Percentiles rank a stretch among this genome's conserved stretches.
Evolutionary conservation across 164 flowering plant genomes (phyloP).

Genomic region (Berberis thunbergii): DNA sequence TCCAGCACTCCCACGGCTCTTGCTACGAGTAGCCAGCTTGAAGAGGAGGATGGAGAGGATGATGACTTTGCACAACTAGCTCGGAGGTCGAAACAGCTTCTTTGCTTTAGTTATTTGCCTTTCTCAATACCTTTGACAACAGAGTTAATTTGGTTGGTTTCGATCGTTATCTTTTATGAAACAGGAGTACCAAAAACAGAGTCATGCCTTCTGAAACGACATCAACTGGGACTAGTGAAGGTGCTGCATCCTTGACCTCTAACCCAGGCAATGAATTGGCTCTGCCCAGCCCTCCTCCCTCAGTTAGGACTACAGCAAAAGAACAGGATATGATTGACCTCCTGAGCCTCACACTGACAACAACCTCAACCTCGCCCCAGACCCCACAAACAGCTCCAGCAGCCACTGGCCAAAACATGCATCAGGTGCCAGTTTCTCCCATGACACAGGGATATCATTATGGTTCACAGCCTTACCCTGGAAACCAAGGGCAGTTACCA

Average conservation of each 20-base stretch:
- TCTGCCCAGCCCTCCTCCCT: slow-evolving; percentile 47
- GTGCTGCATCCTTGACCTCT: slow-evolving; percentile 14
- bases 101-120: neutral
- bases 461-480: slow-evolving; percentile 25
- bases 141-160: no score
- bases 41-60: slow-evolving; percentile 80
- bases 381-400: slow-evolving; percentile 32
- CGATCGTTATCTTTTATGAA: neutral
- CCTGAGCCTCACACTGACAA: slow-evolving; percentile 64
- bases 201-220: slow-evolving; percentile 22
- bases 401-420: slow-evolving; percentile 19
- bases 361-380: slow-evolving; percentile 33
- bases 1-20: slow-evolving; percentile 20
- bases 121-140: neutral
- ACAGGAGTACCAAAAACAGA: slow-evolving; percentile 57
- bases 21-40: slow-evolving; percentile 21
- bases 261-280: slow-evolving; percentile 40
- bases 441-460: slow-evolving; percentile 19
- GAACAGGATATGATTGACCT: slow-evolving; percentile 85
- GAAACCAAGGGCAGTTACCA: slow-evolving; percentile 26
- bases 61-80: slow-evolving; percentile 88
- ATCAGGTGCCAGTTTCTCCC: slow-evolving; percentile 34
- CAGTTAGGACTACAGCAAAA: slow-evolving; percentile 39
- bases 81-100: slow-evolving; percentile 45
- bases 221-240: slow-evolving; percentile 16